These are phyloP conservation scores for Fraxinus sp. DNA, from an alignment of 305 asterid genomes.

Conservation along the genomic window DNA sequence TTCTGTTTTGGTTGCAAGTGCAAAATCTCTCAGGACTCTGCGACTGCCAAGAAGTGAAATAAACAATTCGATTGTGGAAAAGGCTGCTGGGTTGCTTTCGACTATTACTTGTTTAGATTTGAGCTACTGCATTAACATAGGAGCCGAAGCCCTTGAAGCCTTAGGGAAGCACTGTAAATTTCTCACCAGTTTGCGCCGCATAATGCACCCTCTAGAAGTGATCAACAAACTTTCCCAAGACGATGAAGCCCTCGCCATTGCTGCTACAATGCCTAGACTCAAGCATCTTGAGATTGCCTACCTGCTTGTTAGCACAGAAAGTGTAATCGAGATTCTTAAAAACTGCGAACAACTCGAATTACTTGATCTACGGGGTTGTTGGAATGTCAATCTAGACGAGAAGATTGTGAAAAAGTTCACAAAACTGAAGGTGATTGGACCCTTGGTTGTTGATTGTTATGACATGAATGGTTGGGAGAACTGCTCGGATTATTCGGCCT, in stretches of 20 bases:
- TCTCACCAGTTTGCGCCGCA: constrained; percentile 57
- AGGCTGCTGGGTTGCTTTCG: constrained; percentile 43
- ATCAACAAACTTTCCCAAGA: constrained; percentile 62
- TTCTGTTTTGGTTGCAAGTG: constrained; percentile 53
- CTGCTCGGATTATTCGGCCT: constrained; percentile 64
- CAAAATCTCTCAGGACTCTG: constrained; percentile 54
- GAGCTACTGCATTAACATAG: constrained; percentile 74
- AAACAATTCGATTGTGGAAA: constrained; percentile 42
- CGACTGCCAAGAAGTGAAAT: constrained; percentile 61
- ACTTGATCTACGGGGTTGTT: constrained; percentile 77
- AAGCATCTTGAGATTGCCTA: constrained; percentile 83
- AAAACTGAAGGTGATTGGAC: constrained; percentile 61
- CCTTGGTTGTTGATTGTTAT: constrained; percentile 53
- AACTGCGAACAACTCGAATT: constrained; percentile 61
- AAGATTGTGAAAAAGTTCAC: constrained; percentile 47
- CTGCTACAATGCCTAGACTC: constrained; percentile 68
- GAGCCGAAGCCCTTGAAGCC: constrained; percentile 64
- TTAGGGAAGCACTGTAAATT: constrained; percentile 64
- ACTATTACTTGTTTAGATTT: constrained; percentile 60
- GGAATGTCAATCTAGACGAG: constrained; percentile 67
- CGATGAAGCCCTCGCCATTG: constrained; percentile 76
- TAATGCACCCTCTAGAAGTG: constrained; percentile 75
- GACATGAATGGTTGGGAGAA: constrained; percentile 59
- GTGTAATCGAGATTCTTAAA: constrained; percentile 54
- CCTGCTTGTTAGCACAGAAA: constrained; percentile 53